Evolutionary conservation across 2,329 filamentous ascomycete genomes (phyloP).

Genomic region (Exutisphaerella laricina): DNA sequence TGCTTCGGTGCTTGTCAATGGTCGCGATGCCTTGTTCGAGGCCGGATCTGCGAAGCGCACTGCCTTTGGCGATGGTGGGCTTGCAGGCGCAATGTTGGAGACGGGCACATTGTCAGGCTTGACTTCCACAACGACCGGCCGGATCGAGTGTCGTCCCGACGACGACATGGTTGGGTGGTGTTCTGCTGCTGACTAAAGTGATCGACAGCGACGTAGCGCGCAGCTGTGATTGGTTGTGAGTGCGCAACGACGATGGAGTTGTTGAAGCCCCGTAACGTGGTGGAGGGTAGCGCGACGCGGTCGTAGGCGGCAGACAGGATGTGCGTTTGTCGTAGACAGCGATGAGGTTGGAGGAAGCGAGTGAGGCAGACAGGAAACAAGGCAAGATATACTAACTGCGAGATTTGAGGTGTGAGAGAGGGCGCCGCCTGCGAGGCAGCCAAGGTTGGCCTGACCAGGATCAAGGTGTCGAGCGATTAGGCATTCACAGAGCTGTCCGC

Average conservation of each 20-base stretch:
- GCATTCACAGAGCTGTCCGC: neutral
- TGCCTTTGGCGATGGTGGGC: conserved; percentile 25
- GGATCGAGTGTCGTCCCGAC: conserved; percentile 16
- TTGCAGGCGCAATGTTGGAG: conserved; percentile 23
- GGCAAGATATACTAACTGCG: conserved; percentile 2
- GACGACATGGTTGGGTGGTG: conserved; percentile 14
- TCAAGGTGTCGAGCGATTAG: neutral
- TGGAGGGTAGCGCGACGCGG: neutral
- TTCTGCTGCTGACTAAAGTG: conserved; percentile 9
- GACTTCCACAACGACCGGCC: conserved; percentile 27
- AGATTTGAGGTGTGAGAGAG: neutral
- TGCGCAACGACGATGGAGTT: conserved; percentile 6
- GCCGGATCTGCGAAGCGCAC: conserved; percentile 32
- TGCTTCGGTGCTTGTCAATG: conserved; percentile 38
- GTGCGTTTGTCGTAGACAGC: neutral
- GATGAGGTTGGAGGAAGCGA: conserved; percentile 1
- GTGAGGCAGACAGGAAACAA: neutral
- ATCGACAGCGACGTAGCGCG: conserved; percentile 7
- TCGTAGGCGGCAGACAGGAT: conserved; percentile 1
- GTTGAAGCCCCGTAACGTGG: conserved; percentile 2
- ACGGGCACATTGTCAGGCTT: conserved; percentile 18
- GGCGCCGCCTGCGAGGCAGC: conserved; percentile 7
- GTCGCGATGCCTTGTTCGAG: conserved; percentile 35
- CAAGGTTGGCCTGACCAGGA: neutral
- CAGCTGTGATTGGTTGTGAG: neutral